Evolutionary conservation across 768 basidiomycete species (phyloP), one percentile per base, ranked within the genome.

Genomic region (Rhizopogon vesiculosus): DNA sequence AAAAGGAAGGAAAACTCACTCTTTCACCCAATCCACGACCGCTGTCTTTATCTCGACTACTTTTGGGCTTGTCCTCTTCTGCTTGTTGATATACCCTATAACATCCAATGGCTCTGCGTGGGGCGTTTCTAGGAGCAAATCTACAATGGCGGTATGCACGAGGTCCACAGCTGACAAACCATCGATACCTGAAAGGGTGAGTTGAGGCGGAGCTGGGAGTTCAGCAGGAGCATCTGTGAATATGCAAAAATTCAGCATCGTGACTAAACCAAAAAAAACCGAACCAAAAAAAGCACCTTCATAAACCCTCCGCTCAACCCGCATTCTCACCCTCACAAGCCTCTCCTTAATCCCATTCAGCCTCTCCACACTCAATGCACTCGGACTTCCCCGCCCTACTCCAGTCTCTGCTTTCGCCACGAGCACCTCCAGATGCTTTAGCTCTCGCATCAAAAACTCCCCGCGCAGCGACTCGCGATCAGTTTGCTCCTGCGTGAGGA

Each of bases 21-120:
- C 58, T 50, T 58, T 56, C 9, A 49, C 58, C 16, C 66, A 60
- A 28, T 55, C 38, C 7, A 1, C 0, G 18, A 71, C 15, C 3
- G 45, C 43, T 0, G 57, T 61, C 39, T 38, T 66, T 12, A 7
- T 1, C 0, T 63, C 59, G 6, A 42, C 53, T 5, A 40, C 16
- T 31, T 53, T 29, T 39, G 2, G 13, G 50, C 0, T 42, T 45
- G 19, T 3, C 6, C 25, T 69, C 56, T 10, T 67, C 57, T n/a
- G 60, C 59, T 41, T 43, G 12, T 43, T 59, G 39, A 40, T 66
- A 61, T 15, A 16, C 19, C 53, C 4, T 8, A 49, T 35, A 15
- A 49, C 15, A 5, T 7, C 1, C 15, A 49, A 49, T 49, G 15
- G 35, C 15, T 49, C 48, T 7, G 48, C 48, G 15, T 49, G 33